phyloP scores from a whole-genome alignment of 805 yeast genomes.

The Tetrapisispora fleetii region DNA sequence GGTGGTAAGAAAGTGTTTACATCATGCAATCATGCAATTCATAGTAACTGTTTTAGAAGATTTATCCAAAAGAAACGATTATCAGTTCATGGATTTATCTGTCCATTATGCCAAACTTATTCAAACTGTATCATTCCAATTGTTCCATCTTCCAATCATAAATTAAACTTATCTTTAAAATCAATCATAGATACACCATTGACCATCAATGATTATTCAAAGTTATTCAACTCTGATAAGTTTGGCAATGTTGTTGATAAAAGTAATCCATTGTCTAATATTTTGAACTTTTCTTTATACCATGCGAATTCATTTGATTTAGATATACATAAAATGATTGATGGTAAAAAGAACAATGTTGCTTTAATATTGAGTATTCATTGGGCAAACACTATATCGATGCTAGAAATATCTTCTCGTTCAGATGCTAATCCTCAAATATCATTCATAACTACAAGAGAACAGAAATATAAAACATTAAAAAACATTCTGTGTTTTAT shows the following conservation, averaged over 20 bases:
- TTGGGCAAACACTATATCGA: conserved; percentile 35
- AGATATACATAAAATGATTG: conserved; percentile 8
- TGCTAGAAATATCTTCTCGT: conserved; percentile 52
- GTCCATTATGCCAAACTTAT: conserved; percentile 87
- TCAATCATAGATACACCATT: neutral
- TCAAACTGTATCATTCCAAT: conserved; percentile 27
- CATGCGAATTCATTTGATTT: conserved; percentile 18
- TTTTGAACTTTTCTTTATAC: neutral
- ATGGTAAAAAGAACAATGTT: conserved; percentile 12
- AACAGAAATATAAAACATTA: conserved; percentile 33
- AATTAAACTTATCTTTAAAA: neutral
- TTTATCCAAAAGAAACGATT: conserved; percentile 52
- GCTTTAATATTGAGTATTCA: conserved; percentile 15
- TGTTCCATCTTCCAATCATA: neutral
- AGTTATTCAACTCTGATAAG: conserved; percentile 3
- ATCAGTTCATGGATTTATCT: conserved; percentile 61
- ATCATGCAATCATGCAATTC: conserved; percentile 94
- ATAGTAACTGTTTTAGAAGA: conserved; percentile 63
- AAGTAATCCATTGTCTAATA: neutral
- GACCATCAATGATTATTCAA: neutral
- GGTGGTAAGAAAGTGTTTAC: conserved; percentile 36
- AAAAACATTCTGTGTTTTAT: conserved; percentile 23
- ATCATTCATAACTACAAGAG: conserved; percentile 28
- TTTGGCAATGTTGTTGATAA: neutral
- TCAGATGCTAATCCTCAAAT: conserved; percentile 30